Evolutionary conservation across 2,329 filamentous ascomycete genomes (phyloP).

Genomic region (Immersiporthe knoxdaviesiana): DNA sequence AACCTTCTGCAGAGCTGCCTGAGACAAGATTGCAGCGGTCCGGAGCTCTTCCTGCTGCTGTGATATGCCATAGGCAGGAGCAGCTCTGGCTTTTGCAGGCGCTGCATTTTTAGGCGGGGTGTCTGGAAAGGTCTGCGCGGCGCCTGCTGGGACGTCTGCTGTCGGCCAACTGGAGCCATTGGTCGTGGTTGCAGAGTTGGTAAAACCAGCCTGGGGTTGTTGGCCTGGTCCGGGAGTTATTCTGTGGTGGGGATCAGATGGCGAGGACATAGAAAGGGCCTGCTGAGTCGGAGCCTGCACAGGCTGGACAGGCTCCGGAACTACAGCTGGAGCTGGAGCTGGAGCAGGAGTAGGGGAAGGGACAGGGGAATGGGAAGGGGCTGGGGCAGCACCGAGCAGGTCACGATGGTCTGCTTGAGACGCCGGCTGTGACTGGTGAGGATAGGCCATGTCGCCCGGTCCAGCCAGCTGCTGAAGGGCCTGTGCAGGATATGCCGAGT

Average conservation of each 20-base stretch:
- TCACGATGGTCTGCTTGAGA: constrained; percentile 18
- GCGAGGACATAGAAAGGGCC: constrained; percentile 6
- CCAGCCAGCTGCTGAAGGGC: constrained; percentile 9
- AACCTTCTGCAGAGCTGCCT: constrained; percentile 34
- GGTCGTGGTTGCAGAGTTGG: constrained; percentile 7
- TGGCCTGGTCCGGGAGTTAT: constrained; percentile 26
- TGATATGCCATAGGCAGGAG: constrained; percentile 15
- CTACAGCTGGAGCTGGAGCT: constrained; percentile 13
- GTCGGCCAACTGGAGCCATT: constrained; percentile 30
- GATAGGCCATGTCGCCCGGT: constrained; percentile 15
- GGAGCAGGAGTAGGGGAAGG: constrained; percentile 14
- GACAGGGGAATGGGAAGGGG: no score
- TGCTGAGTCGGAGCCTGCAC: constrained; percentile 11
- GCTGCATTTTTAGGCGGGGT: constrained; percentile 8
- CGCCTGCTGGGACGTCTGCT: constrained; percentile 9
- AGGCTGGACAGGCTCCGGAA: constrained; percentile 6
- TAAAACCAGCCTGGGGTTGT: constrained; percentile 9
- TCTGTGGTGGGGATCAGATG: constrained; percentile 17
- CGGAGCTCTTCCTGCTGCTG: constrained; percentile 25
- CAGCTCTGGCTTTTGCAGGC: constrained; percentile 3
- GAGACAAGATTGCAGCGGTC: constrained; percentile 31
- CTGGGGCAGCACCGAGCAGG: background rate
- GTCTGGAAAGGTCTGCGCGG: constrained; percentile 7
- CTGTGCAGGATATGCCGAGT: constrained; percentile 13
- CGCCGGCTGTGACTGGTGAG: constrained; percentile 21